phyloP scores from a whole-genome alignment of 2,329 filamentous ascomycete species.

The Fusarium luffae region DNA sequence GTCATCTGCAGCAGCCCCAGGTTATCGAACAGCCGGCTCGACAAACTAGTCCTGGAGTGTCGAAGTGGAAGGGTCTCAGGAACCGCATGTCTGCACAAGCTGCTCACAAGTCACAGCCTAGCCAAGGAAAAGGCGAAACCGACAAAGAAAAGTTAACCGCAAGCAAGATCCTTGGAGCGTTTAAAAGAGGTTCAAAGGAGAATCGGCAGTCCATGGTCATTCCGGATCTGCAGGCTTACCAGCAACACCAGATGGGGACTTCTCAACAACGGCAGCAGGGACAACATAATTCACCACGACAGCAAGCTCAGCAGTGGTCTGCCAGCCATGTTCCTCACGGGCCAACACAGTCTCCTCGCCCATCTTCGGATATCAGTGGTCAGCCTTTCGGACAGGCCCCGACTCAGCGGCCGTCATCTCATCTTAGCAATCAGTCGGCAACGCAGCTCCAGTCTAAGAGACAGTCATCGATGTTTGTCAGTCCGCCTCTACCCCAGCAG shows the following conservation, averaged over 20 bases:
- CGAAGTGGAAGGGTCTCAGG: constrained; percentile 50
- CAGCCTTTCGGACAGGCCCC: constrained; percentile 29
- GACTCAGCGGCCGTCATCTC: constrained; percentile 25
- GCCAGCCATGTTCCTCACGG: constrained; percentile 9
- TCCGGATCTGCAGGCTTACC: constrained; percentile 28
- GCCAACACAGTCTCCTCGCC: constrained; percentile 20
- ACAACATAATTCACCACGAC: background rate
- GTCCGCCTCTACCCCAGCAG: constrained; percentile 32
- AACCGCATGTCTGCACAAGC: constrained; percentile 50
- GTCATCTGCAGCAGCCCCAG: constrained; percentile 13
- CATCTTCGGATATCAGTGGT: constrained; percentile 22
- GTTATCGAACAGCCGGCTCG: constrained; percentile 20
- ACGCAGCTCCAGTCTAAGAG: constrained; percentile 30
- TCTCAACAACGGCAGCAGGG: constrained; percentile 23
- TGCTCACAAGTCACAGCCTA: constrained; percentile 31
- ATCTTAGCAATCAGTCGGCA: constrained; percentile 26
- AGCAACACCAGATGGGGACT: constrained; percentile 37
- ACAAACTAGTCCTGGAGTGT: constrained; percentile 40
- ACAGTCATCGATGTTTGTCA: constrained; percentile 34
- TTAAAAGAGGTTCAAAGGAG: constrained; percentile 49
- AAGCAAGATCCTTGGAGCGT: constrained; percentile 48
- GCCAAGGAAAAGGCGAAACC: constrained; percentile 34
- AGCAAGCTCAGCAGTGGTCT: constrained; percentile 20
- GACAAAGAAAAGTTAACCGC: constrained; percentile 37
- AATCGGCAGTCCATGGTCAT: constrained; percentile 38